These are phyloP conservation scores for Cytospora chrysosperma DNA, from an alignment of 2,329 filamentous ascomycete genomes.

Conservation along the genomic window DNA sequence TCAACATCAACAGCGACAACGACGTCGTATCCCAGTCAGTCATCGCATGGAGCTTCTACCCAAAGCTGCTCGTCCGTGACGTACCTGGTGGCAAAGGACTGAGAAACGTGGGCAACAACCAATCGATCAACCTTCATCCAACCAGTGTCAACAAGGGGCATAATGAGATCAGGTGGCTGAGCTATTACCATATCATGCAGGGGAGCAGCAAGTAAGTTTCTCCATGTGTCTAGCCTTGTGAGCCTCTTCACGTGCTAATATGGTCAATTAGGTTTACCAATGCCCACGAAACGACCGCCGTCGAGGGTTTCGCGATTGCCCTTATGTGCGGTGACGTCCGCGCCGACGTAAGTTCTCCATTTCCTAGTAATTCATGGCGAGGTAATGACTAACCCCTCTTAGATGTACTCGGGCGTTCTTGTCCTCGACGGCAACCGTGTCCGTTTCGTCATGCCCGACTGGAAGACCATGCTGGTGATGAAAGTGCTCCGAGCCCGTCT, in stretches of 20 bases:
- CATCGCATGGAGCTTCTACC: constrained; percentile 93
- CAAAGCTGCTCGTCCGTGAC: constrained; percentile 83
- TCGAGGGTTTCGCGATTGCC: constrained; percentile 78
- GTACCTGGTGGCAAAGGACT: constrained; percentile 69
- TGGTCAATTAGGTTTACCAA: constrained; percentile 66
- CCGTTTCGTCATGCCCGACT: constrained; percentile 79
- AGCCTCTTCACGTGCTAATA: constrained; percentile 27
- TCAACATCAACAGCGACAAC: constrained; percentile 75
- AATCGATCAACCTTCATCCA: constrained; percentile 81
- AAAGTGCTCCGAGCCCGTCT: constrained; percentile 74
- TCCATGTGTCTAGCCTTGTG: background rate
- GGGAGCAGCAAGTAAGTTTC: constrained; percentile 18
- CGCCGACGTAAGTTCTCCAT: constrained; percentile 62
- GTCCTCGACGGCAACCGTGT: constrained; percentile 84
- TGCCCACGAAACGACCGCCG: constrained; percentile 82
- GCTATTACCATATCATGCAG: constrained; percentile 98
- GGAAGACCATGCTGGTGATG: constrained; percentile 88
- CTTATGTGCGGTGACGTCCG: constrained; percentile 86
- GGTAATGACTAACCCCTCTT: background rate
- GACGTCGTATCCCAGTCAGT: constrained; percentile 78
- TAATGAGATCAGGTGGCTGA: constrained; percentile 73
- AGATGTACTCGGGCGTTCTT: constrained; percentile 85
- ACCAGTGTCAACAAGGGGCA: constrained; percentile 82
- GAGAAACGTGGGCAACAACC: constrained; percentile 91
- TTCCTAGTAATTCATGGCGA: background rate